Evolutionary conservation across 2,329 filamentous ascomycete genomes (phyloP).

Genomic region (Sclerotinia subarctica): DNA sequence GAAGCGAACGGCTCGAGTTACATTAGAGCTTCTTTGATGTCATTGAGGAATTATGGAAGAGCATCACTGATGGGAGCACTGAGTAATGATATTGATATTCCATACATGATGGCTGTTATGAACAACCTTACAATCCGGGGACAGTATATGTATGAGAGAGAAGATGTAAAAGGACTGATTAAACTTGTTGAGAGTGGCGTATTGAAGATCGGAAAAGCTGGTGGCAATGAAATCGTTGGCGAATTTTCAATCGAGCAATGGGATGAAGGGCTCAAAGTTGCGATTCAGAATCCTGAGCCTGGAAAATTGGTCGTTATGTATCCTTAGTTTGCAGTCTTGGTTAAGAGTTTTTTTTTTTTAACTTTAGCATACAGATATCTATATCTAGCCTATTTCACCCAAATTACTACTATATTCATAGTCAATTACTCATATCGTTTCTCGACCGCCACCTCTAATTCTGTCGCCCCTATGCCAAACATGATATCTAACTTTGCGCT

Average conservation of each 20-base stretch:
- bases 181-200: slow-evolving; percentile 42
- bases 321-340: background rate
- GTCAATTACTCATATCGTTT: slow-evolving; percentile 25
- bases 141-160: slow-evolving; percentile 47
- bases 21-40: slow-evolving; percentile 40
- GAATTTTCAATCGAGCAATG: slow-evolving; percentile 23
- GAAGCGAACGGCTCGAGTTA: slow-evolving; percentile 43
- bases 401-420: slow-evolving; percentile 18
- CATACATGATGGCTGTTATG: slow-evolving; percentile 36
- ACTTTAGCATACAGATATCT: background rate
- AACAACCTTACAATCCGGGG: slow-evolving; percentile 42
- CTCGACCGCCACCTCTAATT: slow-evolving; percentile 17
- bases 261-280: slow-evolving; percentile 22
- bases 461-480: no score
- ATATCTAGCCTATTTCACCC: no score
- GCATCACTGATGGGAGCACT: slow-evolving; percentile 39
- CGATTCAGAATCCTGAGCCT: slow-evolving; percentile 30
- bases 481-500: no score
- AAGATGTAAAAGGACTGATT: slow-evolving; percentile 42
- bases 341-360: background rate
- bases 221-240: slow-evolving; percentile 7
- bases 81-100: slow-evolving; percentile 34
- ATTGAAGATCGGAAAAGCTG: slow-evolving; percentile 20
- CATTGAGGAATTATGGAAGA: slow-evolving; percentile 36
- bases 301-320: slow-evolving; percentile 2